A percentile compares a stretch with the other conserved stretches of the same genome.
phyloP scores from a whole-genome alignment of 345 rosid species.

The Melastoma malabathricum region DNA sequence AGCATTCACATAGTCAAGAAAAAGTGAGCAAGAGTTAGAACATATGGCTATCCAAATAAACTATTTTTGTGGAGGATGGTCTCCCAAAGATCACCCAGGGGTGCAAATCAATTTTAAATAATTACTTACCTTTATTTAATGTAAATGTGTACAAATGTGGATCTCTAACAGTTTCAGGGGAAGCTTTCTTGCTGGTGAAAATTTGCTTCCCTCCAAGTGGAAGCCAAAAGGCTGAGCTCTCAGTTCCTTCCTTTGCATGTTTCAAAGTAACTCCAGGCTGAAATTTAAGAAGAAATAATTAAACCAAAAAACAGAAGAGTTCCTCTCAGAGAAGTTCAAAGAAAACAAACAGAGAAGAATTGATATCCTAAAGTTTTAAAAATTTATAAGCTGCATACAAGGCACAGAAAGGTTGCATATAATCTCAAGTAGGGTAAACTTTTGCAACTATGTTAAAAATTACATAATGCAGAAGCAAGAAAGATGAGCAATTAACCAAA shows the following conservation, averaged over 20 bases:
- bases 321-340: background rate
- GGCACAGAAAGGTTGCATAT: no score
- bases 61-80: background rate
- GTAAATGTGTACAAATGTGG: constrained; percentile 77
- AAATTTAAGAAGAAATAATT: constrained; percentile 14
- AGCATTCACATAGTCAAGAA: constrained; percentile 15
- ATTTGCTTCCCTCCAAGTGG: constrained; percentile 97
- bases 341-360: no score
- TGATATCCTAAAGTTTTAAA: no score
- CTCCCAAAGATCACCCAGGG: background rate
- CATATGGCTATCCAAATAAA: constrained; percentile 1
- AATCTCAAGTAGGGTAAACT: background rate
- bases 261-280: constrained; percentile 84
- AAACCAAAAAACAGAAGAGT: background rate
- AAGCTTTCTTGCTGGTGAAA: constrained; percentile 57
- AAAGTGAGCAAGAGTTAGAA: constrained; percentile 26
- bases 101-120: constrained; percentile 4
- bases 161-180: constrained; percentile 58
- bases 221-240: constrained; percentile 90
- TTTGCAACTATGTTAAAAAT: background rate
- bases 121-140: constrained; percentile 41
- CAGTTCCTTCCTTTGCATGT: constrained; percentile 95
- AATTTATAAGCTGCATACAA: no score
- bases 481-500: background rate
- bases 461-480: background rate